Conservation (phyloP, 1,284 basidiomycete species). For the Peniophora sp. region DNA sequence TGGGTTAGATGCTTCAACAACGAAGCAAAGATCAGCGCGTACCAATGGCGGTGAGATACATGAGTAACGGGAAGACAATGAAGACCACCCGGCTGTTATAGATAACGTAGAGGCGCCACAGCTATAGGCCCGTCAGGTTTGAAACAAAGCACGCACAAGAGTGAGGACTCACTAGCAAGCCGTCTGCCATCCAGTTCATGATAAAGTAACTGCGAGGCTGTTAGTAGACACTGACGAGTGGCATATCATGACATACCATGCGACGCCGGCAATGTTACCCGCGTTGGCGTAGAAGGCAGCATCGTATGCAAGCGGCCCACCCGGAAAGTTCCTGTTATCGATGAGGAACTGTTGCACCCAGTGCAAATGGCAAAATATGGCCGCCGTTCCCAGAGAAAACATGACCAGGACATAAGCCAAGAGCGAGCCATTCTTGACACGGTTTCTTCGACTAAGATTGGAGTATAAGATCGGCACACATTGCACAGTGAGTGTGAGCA, state of each 20-base stretch:
- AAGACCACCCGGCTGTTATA: not conserved
- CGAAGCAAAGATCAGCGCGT: not conserved
- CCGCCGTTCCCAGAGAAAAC: not conserved
- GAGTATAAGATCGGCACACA: not conserved
- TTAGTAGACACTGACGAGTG: not conserved
- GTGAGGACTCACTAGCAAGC: constrained; percentile 2
- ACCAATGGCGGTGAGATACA: constrained; percentile 3
- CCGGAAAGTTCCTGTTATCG: not conserved
- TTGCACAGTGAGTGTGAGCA: not conserved
- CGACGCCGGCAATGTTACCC: not conserved
- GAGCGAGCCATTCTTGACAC: not conserved
- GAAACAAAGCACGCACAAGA: not conserved
- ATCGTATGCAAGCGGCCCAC: not conserved
- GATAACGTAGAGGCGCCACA: constrained; percentile 3
- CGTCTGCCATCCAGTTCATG: constrained; percentile 3
- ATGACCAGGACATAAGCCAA: not conserved
- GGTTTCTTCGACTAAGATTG: not conserved
- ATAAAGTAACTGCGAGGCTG: not conserved
- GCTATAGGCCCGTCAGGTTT: not conserved
- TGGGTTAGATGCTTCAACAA: not conserved
- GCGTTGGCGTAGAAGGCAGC: constrained; percentile 1
- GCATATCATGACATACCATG: not conserved
- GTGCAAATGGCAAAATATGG: not conserved
- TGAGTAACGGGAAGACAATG: not conserved
- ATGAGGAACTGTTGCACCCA: not conserved